Percentiles rank a stretch among this genome's conserved stretches.
These are phyloP conservation scores for Microcyclospora tardicrescens DNA, from an alignment of 2,329 filamentous ascomycete genomes.

Conservation along the genomic window DNA sequence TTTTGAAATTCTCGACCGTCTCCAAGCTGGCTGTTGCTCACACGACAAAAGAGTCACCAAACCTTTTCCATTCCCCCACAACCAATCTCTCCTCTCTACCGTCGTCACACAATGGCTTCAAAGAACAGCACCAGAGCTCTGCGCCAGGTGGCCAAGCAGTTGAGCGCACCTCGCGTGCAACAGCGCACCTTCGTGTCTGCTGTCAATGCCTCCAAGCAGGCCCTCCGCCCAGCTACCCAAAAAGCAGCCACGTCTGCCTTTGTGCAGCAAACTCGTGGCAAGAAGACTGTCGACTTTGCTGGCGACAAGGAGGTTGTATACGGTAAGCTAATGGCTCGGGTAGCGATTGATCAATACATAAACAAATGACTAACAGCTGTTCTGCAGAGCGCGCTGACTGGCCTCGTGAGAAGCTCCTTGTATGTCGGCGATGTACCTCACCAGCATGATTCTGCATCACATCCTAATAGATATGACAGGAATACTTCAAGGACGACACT, in stretches of 20 bases:
- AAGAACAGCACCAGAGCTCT: constrained; percentile 55
- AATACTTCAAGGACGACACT: constrained; percentile 99
- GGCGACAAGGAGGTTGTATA: constrained; percentile 90
- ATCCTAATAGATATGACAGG: constrained; percentile 39
- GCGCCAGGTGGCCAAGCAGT: constrained; percentile 43
- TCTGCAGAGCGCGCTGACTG: constrained; percentile 84
- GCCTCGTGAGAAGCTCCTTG: constrained; percentile 95
- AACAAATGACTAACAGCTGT: background rate
- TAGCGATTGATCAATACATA: no score
- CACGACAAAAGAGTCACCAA: no score
- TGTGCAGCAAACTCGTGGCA: constrained; percentile 63
- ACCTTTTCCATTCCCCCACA: no score
- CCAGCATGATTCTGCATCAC: constrained; percentile 1
- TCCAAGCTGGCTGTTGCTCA: no score
- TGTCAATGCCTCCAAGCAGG: constrained; percentile 35
- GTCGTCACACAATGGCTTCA: constrained; percentile 52
- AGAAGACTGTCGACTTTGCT: constrained; percentile 99
- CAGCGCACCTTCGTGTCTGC: constrained; percentile 48
- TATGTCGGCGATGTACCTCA: constrained; percentile 35
- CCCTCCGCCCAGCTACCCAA: constrained; percentile 32
- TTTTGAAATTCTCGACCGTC: no score
- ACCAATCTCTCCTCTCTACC: no score
- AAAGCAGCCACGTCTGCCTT: constrained; percentile 33
- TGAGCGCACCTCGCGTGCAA: constrained; percentile 37
- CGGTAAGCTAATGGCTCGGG: constrained; percentile 43